Evolutionary conservation across 306 rosid genomes (phyloP), one percentile per base, ranked within the genome.

Genomic region (Betula pendula): DNA sequence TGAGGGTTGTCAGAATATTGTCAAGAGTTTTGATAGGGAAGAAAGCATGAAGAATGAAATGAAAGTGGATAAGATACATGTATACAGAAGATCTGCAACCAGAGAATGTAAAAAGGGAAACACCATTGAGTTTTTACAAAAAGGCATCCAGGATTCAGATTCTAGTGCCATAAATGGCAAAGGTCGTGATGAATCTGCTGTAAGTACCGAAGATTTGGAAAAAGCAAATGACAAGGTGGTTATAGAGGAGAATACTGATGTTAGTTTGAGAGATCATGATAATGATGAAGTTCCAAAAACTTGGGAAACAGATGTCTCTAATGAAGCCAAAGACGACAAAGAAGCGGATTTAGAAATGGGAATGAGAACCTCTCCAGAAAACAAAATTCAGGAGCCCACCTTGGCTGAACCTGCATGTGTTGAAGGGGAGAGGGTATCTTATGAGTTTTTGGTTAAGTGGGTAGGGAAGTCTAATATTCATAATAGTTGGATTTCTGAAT

Each of bases 401-500:
- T 65, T 77, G 65, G 86, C 80, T 77, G 91, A 84, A 80, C 55
- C 86, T 82, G 69, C 87, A 50, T 70, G 82, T 84, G 85, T 66
- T 82, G 85, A 82, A 45, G 79, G 81, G 76, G 90, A 84, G 80
- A 75, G 62, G 52, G 73, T 86, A 70, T 75, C 67, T 52, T 88
- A 78, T 86, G 99, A 92, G 52, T 91, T 88, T 82, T 83, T 92
- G 77, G 93, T 96, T 42, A 96, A 96, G 87, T 96, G 99, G 99
- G 96, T 84, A 29, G 99, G 99, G 78, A 92, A 87, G 81, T 96
- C 99, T 72, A 85, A 96, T 86, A 78, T 96, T 83, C 99, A 96
- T 80, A 93, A 91, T 81, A 85, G 89, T 69, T 96, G 99, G 99
- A 86, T 96, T 69, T 81, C 99, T 70, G 99, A 96, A 83, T 91